Base-by-base conservation (phyloP, 192 early-diverging fungal genomes). In the Coemansia sp. region DNA sequence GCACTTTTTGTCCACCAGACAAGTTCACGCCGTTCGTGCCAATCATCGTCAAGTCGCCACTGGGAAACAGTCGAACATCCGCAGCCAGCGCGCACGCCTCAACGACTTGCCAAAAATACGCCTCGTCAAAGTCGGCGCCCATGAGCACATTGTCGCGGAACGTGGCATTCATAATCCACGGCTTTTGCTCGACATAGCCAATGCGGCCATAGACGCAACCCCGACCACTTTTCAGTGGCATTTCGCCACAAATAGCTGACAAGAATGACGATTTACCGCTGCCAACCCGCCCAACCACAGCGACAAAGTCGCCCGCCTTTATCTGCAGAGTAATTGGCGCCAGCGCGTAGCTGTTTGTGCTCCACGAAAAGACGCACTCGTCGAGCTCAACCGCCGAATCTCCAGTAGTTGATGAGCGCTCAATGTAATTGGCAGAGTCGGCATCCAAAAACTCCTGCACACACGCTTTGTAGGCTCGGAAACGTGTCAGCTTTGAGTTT, bases 261-360 rank as follows among this genome's bases (percentile, higher is more conserved):
- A 94, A 72, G 63, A 94, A 78, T 57, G 85, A 87, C 21, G 78
- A 82, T 59, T 92, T 93, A 3, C 91, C 90, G 12, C 91, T 88
- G 21, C 94, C 94, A n/a, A 92, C 88, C 0, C 94, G 81, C 5
- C 95, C 94, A 31, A 95, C 91, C 2, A 95, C 84, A n/a, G 89
- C 90, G 59, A 93, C 86, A 66, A 90, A 88, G 23, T 90, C 89
- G 21, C 89, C 90, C 0, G 85, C 82, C 11, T 83, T 87, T 60
- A 95, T 74, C 1, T 67, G 44, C n/a, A 91, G 44, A 4, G 79
- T 77, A 14, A 93, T 77, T 23, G 88, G 70, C 34, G 88, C 75
- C 8, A 95, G 75, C 2, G 89, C 84, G 2, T 87, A 82, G 19
- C 57, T 69, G 27, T 65, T 45, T 1, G 66, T 14, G 1, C 72